Percentiles rank a stretch among this genome's conserved stretches.
phyloP scores from a whole-genome alignment of 495 filamentous ascomycete genomes.

The Aspergillus ellipticus region DNA sequence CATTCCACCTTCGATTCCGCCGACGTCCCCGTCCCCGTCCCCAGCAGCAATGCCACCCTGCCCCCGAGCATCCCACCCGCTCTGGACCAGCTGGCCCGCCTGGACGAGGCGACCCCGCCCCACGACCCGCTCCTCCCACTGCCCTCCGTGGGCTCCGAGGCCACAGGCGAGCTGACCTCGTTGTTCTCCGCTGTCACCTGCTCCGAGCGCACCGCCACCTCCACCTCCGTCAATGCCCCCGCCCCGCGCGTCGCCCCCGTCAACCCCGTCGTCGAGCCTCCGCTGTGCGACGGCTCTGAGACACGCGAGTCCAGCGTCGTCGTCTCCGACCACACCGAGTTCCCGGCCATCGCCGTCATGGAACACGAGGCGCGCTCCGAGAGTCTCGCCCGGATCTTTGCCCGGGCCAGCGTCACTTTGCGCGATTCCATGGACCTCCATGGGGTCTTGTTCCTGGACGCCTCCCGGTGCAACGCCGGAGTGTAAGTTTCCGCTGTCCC shows the following conservation, averaged over 20 bases:
- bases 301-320: neutral
- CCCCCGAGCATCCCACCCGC: neutral
- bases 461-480: slow-evolving; percentile 23
- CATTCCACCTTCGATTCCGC: slow-evolving; percentile 25
- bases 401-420: slow-evolving; percentile 35
- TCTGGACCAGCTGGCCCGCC: neutral
- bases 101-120: neutral
- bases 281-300: neutral
- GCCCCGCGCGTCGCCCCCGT: slow-evolving; percentile 2
- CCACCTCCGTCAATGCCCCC: neutral
- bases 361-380: slow-evolving; percentile 1
- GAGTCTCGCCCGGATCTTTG: slow-evolving; percentile 27
- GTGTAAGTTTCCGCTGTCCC: slow-evolving; percentile 15
- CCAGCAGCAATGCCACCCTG: slow-evolving; percentile 3
- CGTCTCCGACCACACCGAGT: slow-evolving; percentile 3
- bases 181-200: slow-evolving; percentile 10
- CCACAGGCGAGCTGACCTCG: slow-evolving; percentile 9
- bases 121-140: neutral
- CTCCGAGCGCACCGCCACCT: slow-evolving; percentile 8
- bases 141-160: neutral
- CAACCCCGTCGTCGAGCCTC: neutral
- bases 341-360: neutral
- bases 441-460: slow-evolving; percentile 40
- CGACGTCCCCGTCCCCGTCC: slow-evolving; percentile 8
- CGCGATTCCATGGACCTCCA: slow-evolving; percentile 40